Evolutionary conservation across 108 stramenopile species (phyloP).

Genomic region (Fragilaria crotonensis): DNA sequence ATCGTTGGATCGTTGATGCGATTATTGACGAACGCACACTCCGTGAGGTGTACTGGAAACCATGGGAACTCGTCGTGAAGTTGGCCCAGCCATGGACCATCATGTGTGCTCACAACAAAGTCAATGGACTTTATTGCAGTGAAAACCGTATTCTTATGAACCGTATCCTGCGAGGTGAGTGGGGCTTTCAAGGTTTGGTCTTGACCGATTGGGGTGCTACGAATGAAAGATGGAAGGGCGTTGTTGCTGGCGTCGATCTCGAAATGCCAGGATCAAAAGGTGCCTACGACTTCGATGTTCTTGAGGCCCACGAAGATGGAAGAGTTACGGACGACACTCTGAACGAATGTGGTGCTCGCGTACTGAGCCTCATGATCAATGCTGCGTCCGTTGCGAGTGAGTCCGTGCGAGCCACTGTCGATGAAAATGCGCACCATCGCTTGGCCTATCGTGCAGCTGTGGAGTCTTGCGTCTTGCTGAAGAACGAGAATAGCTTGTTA

Average conservation of each 20-base stretch:
- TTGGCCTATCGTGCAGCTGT: constrained; percentile 27
- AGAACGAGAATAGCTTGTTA: constrained; percentile 34
- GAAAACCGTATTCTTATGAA: constrained; percentile 33
- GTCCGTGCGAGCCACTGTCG: background rate
- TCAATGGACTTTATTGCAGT: constrained; percentile 57
- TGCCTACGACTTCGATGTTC: constrained; percentile 12
- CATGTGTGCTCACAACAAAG: constrained; percentile 50
- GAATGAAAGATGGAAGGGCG: constrained; percentile 28
- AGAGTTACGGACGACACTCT: background rate
- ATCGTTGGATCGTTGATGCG: constrained; percentile 41
- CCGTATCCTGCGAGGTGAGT: constrained; percentile 33
- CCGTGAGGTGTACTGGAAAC: constrained; percentile 53
- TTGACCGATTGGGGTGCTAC: constrained; percentile 74
- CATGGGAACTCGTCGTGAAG: constrained; percentile 38
- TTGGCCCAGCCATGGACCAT: constrained; percentile 27
- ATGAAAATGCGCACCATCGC: constrained; percentile 23
- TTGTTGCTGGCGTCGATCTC: constrained; percentile 53
- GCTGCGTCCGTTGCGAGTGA: background rate
- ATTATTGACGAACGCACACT: constrained; percentile 55
- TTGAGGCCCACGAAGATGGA: constrained; percentile 13
- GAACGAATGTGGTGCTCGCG: background rate
- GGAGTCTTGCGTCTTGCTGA: constrained; percentile 39
- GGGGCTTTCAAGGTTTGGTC: constrained; percentile 52
- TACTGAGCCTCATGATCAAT: background rate
- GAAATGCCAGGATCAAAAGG: constrained; percentile 65